phyloP scores from a whole-genome alignment of 106 monocot genomes.

The Phalaenopsis equestris region DNA sequence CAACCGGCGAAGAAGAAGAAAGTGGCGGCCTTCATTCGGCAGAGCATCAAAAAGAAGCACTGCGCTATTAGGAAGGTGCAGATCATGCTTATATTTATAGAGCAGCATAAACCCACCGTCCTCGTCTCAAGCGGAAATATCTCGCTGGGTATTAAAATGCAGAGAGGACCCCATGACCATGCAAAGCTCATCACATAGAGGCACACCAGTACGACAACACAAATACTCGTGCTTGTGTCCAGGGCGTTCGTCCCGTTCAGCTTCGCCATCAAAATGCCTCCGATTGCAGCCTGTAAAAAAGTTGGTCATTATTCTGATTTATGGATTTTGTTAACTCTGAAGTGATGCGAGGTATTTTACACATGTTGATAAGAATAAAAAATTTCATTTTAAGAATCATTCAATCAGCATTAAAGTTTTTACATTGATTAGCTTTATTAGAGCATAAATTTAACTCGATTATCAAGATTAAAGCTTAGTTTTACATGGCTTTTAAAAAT shows the following conservation, averaged over 20 bases:
- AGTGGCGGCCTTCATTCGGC: conserved; percentile 4
- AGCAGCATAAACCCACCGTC: conserved; percentile 9
- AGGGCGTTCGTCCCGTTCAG: conserved; percentile 4
- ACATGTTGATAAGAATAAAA: no score
- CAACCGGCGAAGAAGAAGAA: conserved; percentile 17
- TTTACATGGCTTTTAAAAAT: no score
- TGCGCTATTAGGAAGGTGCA: conserved; percentile 17
- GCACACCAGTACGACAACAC: conserved; percentile 11
- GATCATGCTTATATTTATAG: conserved; percentile 11
- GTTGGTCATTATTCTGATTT: neutral
- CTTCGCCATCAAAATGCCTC: neutral
- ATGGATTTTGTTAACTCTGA: neutral
- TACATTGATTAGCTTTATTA: no score
- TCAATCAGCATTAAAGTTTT: no score
- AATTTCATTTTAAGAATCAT: no score
- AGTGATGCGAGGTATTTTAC: no score
- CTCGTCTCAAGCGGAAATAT: conserved; percentile 19
- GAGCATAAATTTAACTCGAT: no score
- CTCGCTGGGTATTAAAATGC: conserved; percentile 14
- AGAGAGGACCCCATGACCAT: conserved; percentile 12
- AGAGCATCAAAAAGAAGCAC: conserved; percentile 14
- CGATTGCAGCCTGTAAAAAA: neutral
- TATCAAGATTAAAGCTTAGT: no score
- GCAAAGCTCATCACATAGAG: neutral
- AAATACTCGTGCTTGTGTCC: neutral